Evolutionary conservation across 805 yeast genomes (phyloP).

Genomic region (Candida tallmaniae): DNA sequence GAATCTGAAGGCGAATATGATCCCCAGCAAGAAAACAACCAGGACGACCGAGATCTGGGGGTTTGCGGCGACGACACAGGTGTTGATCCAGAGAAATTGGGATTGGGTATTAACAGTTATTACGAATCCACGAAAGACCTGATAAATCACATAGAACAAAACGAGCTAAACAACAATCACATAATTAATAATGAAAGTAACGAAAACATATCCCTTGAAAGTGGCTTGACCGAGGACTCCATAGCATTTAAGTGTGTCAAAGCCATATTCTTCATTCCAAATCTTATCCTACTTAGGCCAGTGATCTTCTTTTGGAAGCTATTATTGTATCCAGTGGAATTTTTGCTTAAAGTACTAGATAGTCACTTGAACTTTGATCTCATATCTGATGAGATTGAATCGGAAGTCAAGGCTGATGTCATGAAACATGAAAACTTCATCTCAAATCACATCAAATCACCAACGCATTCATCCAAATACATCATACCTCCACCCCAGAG

Average conservation of each 20-base stretch:
- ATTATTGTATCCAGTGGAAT: conserved; percentile 52
- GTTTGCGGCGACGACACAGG: conserved; percentile 7
- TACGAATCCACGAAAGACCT: too few species aligned
- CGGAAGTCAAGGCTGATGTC: conserved; percentile 31
- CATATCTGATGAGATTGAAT: conserved; percentile 12
- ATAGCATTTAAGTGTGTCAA: not conserved
- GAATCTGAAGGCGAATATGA: conserved; percentile 5
- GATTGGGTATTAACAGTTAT: not conserved
- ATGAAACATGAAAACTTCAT: conserved; percentile 38
- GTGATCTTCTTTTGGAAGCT: conserved; percentile 44
- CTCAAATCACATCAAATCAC: conserved; percentile 38
- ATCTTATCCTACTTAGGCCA: conserved; percentile 50
- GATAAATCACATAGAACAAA: not conserved
- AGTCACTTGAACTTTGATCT: conserved; percentile 6
- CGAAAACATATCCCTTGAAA: not conserved
- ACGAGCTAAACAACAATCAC: not conserved
- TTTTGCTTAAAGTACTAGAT: conserved; percentile 13
- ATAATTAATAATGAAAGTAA: not conserved
- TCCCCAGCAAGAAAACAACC: not conserved
- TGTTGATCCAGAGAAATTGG: not conserved
- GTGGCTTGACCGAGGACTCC: not conserved
- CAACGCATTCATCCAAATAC: conserved; percentile 38
- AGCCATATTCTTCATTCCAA: conserved; percentile 15
- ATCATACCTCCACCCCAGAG: conserved; percentile 44
- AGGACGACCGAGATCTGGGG: not conserved